Conservation (phyloP, 768 basidiomycete species). For the Pulveroboletus sp. region DNA sequence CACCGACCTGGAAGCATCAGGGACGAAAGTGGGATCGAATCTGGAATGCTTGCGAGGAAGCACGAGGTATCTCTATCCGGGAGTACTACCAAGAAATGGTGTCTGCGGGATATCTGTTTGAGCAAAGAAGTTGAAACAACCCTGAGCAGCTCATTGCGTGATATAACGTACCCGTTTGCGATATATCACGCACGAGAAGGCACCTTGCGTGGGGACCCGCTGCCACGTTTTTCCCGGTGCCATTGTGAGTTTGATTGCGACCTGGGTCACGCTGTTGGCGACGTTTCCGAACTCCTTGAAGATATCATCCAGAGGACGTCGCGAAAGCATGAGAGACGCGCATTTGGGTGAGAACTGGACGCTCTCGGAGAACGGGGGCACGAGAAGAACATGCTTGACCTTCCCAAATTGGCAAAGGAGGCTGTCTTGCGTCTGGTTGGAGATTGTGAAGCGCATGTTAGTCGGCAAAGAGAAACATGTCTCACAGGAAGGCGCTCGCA, state of each 20-base stretch:
- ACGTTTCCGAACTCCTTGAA: constrained; percentile 19
- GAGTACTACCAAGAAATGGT: constrained; percentile 51
- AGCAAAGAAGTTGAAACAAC: constrained; percentile 5
- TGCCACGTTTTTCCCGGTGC: constrained; percentile 42
- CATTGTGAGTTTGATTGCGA: constrained; percentile 22
- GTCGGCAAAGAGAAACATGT: background rate
- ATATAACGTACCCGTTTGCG: constrained; percentile 43
- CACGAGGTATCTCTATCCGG: constrained; percentile 55
- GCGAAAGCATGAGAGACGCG: constrained; percentile 16
- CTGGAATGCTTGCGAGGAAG: constrained; percentile 61
- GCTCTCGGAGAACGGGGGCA: constrained; percentile 24
- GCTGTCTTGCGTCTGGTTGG: constrained; percentile 35
- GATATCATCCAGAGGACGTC: constrained; percentile 9
- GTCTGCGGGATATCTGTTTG: constrained; percentile 43
- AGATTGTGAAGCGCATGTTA: constrained; percentile 30
- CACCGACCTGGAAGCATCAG: constrained; percentile 71
- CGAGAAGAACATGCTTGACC: constrained; percentile 11
- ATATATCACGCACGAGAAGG: constrained; percentile 58
- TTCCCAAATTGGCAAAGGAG: constrained; percentile 21
- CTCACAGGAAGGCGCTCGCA: background rate
- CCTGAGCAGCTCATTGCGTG: background rate
- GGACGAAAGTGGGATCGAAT: constrained; percentile 63
- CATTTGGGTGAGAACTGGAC: constrained; percentile 18
- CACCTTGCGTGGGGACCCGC: constrained; percentile 36
- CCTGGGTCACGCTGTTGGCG: constrained; percentile 7